These are phyloP conservation scores for Amanita jacksonii DNA, from an alignment of 768 basidiomycete genomes.

Conservation along the genomic window DNA sequence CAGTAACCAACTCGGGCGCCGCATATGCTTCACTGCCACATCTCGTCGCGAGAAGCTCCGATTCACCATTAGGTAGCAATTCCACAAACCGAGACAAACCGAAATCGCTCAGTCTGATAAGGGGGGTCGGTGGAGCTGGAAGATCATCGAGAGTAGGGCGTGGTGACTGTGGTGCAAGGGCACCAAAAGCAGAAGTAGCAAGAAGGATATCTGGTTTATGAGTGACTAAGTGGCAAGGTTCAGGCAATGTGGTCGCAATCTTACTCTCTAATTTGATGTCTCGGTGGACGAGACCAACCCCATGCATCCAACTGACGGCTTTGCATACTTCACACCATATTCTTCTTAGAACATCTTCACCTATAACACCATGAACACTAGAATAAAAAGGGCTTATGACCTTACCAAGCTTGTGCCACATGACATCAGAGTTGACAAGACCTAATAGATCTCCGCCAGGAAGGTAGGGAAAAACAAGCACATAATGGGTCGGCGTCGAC, in stretches of 20 bases:
- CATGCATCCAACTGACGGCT: conserved; percentile 84
- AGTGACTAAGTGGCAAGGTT: conserved; percentile 2
- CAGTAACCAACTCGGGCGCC: conserved; percentile 65
- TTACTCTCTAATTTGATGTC: conserved; percentile 84
- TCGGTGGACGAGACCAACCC: conserved; percentile 76
- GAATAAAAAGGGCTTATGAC: no score
- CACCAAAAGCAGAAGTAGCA: conserved; percentile 31
- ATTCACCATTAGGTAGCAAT: conserved; percentile 29
- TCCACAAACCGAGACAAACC: conserved; percentile 83
- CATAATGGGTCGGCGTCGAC: conserved; percentile 62
- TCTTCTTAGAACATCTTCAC: conserved; percentile 46
- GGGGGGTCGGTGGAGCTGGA: conserved; percentile 36
- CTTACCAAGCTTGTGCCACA: conserved; percentile 29
- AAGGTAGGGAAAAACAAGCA: conserved; percentile 69
- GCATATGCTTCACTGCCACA: conserved; percentile 89
- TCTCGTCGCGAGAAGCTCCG: conserved; percentile 54
- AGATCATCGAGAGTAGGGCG: conserved; percentile 22
- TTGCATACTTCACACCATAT: conserved; percentile 71
- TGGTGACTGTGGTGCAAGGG: conserved; percentile 15
- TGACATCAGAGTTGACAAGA: conserved; percentile 50
- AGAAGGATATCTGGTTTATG: conserved; percentile 58
- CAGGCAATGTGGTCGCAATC: not conserved
- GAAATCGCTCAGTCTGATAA: conserved; percentile 83
- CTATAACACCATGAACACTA: conserved; percentile 13
- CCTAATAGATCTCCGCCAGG: conserved; percentile 77